Base-by-base conservation (phyloP, 2,329 filamentous ascomycete genomes). In the Chaetothyriales sp. region DNA sequence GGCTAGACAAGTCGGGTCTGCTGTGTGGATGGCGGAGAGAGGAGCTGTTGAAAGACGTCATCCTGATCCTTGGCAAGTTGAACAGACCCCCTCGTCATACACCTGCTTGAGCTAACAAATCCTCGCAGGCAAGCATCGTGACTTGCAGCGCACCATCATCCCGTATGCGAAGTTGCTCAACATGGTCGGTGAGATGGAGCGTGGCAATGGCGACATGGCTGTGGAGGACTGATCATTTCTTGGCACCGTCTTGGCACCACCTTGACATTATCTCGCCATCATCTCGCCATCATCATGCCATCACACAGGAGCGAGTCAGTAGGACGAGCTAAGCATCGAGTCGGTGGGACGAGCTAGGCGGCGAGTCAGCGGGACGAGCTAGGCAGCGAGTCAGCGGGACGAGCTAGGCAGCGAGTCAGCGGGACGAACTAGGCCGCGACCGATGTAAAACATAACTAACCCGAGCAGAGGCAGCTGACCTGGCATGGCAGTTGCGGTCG, bases 21-120 rank as follows among this genome's bases (percentile, higher is more conserved):
- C 75, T 98, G 29, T 94, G 90, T 63, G 92, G 92, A 22, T 97
- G 89, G 90, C 82, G 90, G 64, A 79, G 88, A 55, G 84, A 83
- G 64, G 88, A 94, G 58, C 71, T 98, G 55, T 69, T 98, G 54
- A 94, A 86, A 72, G 89, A 89, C 53, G 89, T 95, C 22, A 85
- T 98, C 51, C 76, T 95, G 69, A 89, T 95, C 66, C 77, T 98
- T 44, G 92, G 92, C 92, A 79, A 69, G 81, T 18, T 20, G n/a
- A 37, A 45, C 51, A 62, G 49, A 62, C 33, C 15, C 15, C 10
- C 10, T 40, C 15, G 10, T 40, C 15, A 25, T 25, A 25, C 22
- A 54, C 44, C 44, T 37, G 13, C 49, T 44, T 18, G 61, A 55
- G 68, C 75, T 66, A 74, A n/a, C n/a, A n/a, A n/a, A 62, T 33